Base-by-base conservation (phyloP, 140 eudicot species). In the Flaveria floridana region DNA sequence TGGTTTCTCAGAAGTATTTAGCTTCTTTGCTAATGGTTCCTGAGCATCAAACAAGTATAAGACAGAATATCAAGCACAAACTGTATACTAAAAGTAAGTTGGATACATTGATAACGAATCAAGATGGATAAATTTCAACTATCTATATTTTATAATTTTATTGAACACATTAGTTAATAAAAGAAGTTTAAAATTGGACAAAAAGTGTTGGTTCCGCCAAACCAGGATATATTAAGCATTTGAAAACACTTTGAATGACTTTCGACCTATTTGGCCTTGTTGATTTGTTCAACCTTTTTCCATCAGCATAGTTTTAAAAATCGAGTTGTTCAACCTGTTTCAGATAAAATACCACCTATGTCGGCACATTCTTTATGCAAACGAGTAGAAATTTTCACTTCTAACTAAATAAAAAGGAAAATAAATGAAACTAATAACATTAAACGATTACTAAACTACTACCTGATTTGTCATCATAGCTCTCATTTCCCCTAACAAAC, bases 381-480 rank as follows among this genome's bases (percentile, higher is more conserved):
- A 30, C 34, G 20, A 18, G 41, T 0, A 14, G 25, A 56, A 63
- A 63, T 0, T 63, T 28, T 64, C 48, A 34, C 21, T 7, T 6
- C 23, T 28, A 28, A 15, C 14, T 15, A 20, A 21, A 28, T 3
- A 12, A 59, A 56, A 44, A 66, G 46, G 30, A 11, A 52, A 42
- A 39, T 1, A 46, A 39, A 55, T 4, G 18, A 63, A 6, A n/a
- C 30, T 12, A 46, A 67, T 16, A 57, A 58, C 50, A 39, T 7
- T 3, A 8, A 46, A 10, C 15, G 7, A 44, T 55, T 19, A 58
- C 9, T 18, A 20, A 3, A 10, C 47, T 59, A 12, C 8, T 82
- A 88, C 96, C 91, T 76, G 77, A 39, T 84, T 80, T 1, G 58
- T 72, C 70, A 66, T 21, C 75, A 56, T 71, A 73, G 81, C 64